Base-by-base conservation (phyloP, 495 filamentous ascomycete species). In the Aspergillus heteromorphus region DNA sequence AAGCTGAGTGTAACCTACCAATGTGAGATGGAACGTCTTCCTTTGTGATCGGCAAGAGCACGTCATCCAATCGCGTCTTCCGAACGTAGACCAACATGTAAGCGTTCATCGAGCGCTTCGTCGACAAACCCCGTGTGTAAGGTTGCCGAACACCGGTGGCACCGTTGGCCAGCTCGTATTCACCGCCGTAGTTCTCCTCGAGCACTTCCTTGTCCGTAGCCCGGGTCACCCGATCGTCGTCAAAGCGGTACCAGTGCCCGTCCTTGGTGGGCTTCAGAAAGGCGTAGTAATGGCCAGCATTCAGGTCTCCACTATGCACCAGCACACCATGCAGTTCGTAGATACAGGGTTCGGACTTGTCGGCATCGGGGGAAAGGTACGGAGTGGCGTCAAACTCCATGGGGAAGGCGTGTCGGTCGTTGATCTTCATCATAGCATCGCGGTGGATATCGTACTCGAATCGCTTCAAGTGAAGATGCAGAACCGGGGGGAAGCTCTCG, bases 41-140 rank as follows among this genome's bases (percentile, higher is more conserved):
- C 41, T 84, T 75, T 11, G 81, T 78, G 38, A 93, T 85, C 0
- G 86, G 80, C 45, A 85, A 81, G 48, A 98, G 80, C 52, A 97
- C 85, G 56, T 86, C 78, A 63, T 96, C 90, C 31, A 89, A 69
- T 41, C 86, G 80, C 45, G 84, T 87, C 71, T 96, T 89, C 23
- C 95, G 87, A 56, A 97, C 86, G 65, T 99, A 99, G 13, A 99
- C 95, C 73, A 99, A 71, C 93, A 99, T 99, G 74, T 99, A 99
- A 14, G 93, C 95, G 55, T 85, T 83, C 71, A 87, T 89, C 1
- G 85, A 88, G 17, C 83, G 75, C 65, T 88, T 88, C 1, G 82
- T 80, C 9, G 86, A 87, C 58, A 82, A 71, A 20, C 77, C 80
- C 21, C 84, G 75, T 8, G 85, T 85, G 60, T 86, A 86, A 6